Evolutionary conservation across 345 rosid genomes (phyloP).

Genomic region (Noccaea bulbosa): DNA sequence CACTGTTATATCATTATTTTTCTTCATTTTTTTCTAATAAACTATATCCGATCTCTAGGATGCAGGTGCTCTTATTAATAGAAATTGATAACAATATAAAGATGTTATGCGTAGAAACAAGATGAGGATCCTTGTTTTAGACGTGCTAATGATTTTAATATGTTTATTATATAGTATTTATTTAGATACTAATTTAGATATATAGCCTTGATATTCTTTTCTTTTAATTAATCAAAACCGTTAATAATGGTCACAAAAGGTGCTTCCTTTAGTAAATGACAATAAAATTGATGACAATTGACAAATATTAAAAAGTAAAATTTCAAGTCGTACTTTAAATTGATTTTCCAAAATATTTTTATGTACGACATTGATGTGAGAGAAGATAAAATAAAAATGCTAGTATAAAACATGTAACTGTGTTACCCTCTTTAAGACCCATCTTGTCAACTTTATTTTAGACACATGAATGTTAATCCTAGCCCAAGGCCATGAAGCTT

Average conservation of each 20-base stretch:
- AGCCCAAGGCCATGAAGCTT: conserved; percentile 13
- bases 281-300: not conserved
- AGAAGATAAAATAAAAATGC: not conserved
- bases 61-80: no score
- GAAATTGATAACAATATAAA: no score
- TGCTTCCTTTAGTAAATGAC: conserved; percentile 5
- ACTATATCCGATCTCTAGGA: no score
- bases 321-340: conserved; percentile 2
- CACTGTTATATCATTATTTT: no score
- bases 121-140: no score
- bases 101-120: no score
- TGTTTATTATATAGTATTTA: not conserved
- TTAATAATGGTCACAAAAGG: not conserved
- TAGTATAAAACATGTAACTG: conserved; percentile 4
- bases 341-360: not conserved
- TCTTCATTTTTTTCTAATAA: no score
- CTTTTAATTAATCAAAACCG: conserved; percentile 17
- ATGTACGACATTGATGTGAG: conserved; percentile 33
- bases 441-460: conserved; percentile 40
- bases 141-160: not conserved
- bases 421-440: conserved; percentile 30
- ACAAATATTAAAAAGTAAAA: conserved; percentile 15
- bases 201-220: not conserved
- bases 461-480: conserved; percentile 24
- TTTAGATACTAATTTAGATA: not conserved